Evolutionary conservation across 345 rosid genomes (phyloP).

Genomic region (Mangifera indica): DNA sequence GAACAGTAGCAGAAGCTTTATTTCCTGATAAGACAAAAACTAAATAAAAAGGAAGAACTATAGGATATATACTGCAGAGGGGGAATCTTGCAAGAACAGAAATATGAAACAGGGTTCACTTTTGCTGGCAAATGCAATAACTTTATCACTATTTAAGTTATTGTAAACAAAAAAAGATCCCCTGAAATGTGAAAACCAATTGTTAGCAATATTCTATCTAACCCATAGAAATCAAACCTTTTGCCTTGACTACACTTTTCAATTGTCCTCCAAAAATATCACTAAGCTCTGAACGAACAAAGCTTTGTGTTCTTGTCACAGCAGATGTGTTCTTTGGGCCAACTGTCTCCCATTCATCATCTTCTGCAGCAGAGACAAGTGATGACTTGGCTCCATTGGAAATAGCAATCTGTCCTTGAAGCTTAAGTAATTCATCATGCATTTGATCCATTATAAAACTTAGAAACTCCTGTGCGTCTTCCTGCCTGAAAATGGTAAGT

Average conservation of each 20-base stretch:
- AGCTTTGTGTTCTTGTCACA: slow-evolving; percentile 84
- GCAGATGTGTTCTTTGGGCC: slow-evolving; percentile 92
- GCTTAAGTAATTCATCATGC: slow-evolving; percentile 81
- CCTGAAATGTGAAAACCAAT: background rate
- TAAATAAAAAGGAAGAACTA: background rate
- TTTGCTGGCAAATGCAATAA: no score
- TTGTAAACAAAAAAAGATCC: background rate
- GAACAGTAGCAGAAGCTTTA: slow-evolving; percentile 79
- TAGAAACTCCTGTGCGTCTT: slow-evolving; percentile 97
- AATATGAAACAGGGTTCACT: background rate
- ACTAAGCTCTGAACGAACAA: slow-evolving; percentile 68
- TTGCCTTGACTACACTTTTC: slow-evolving; percentile 76
- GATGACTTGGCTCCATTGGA: slow-evolving; percentile 43
- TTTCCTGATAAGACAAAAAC: slow-evolving; percentile 45
- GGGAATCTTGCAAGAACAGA: background rate
- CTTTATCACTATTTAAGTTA: no score
- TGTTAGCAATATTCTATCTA: background rate
- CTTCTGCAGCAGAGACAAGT: slow-evolving; percentile 58
- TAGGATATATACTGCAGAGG: no score
- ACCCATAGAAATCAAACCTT: slow-evolving; percentile 40
- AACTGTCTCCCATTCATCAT: slow-evolving; percentile 96
- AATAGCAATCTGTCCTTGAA: slow-evolving; percentile 46
- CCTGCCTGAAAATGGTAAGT: slow-evolving; percentile 60
- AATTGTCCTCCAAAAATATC: slow-evolving; percentile 87
- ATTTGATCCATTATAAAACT: slow-evolving; percentile 91